A percentile compares a stretch with the other conserved stretches of the same genome.
These are phyloP conservation scores for Orbilia ellipsospora DNA, from an alignment of 2,329 filamentous ascomycete genomes.

Conservation along the genomic window DNA sequence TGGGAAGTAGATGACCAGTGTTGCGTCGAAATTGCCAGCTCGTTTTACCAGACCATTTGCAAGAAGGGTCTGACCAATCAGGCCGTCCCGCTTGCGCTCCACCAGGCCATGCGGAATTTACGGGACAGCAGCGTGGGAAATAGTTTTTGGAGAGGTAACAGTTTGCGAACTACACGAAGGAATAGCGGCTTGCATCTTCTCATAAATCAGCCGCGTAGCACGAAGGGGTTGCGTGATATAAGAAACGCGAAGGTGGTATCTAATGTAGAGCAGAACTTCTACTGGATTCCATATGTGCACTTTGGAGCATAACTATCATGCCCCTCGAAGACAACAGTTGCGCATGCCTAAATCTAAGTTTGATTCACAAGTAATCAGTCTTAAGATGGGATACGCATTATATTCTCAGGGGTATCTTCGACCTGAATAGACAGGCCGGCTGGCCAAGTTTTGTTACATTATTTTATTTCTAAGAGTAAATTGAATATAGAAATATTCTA, in stretches of 20 bases:
- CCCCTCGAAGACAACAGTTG: too few species aligned
- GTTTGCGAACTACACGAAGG: not conserved
- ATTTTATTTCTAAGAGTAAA: too few species aligned
- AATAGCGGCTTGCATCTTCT: not conserved
- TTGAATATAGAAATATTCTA: too few species aligned
- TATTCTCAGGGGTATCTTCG: too few species aligned
- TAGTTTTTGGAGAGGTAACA: not conserved
- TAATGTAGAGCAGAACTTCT: not conserved
- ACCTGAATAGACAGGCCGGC: too few species aligned
- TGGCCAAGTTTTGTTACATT: too few species aligned
- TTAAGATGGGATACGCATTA: too few species aligned
- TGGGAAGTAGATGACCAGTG: conserved; percentile 62
- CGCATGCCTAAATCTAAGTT: too few species aligned
- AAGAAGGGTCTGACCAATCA: conserved; percentile 15
- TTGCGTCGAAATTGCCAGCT: conserved; percentile 56
- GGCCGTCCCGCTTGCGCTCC: conserved; percentile 18
- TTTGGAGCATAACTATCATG: not conserved
- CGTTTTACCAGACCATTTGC: conserved; percentile 33
- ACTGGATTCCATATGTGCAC: not conserved
- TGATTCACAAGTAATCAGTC: too few species aligned
- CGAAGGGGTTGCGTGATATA: not conserved
- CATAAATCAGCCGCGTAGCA: not conserved
- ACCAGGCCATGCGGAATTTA: conserved; percentile 1
- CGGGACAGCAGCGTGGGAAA: not conserved
- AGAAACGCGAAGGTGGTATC: not conserved